Conservation (phyloP, 164 flowering plant species). For the Hamamelis virginiana region DNA sequence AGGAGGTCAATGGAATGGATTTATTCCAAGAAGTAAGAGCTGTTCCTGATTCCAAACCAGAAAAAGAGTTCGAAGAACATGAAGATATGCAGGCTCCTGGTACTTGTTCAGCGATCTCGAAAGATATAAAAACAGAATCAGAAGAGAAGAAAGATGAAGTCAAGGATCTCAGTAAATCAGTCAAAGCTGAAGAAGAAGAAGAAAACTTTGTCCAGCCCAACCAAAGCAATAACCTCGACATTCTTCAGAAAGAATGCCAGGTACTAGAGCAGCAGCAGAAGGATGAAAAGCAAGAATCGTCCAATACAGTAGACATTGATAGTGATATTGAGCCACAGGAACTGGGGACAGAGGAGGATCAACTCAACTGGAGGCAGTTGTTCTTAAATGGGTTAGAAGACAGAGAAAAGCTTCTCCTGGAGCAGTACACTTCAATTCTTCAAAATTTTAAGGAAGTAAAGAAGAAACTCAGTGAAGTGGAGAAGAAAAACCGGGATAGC, state of each 20-base stretch:
- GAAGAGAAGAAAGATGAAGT: slow-evolving; percentile 17
- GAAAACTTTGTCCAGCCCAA: slow-evolving; percentile 2
- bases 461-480: slow-evolving; percentile 52
- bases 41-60: slow-evolving; percentile 10
- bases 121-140: slow-evolving; percentile 8
- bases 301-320: slow-evolving; percentile 10
- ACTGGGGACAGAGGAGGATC: slow-evolving; percentile 22
- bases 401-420: slow-evolving; percentile 56
- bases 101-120: slow-evolving; percentile 2
- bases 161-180: neutral
- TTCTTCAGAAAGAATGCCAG: slow-evolving; percentile 6
- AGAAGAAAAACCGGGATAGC: slow-evolving; percentile 53
- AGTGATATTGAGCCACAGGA: slow-evolving; percentile 19
- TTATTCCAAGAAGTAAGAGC: slow-evolving; percentile 15
- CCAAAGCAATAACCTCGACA: slow-evolving; percentile 2
- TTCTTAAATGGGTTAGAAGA: slow-evolving; percentile 53
- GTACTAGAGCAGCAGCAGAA: slow-evolving; percentile 20
- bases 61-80: slow-evolving; percentile 2
- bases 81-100: neutral
- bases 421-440: slow-evolving; percentile 61
- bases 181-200: slow-evolving; percentile 15
- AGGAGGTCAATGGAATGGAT: slow-evolving; percentile 24
- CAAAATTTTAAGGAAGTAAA: slow-evolving; percentile 53
- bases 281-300: slow-evolving; percentile 21
- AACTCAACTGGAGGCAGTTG: slow-evolving; percentile 51